Evolutionary conservation across 208 protist genomes (phyloP).

Genomic region (Trypanosoma congolense): DNA sequence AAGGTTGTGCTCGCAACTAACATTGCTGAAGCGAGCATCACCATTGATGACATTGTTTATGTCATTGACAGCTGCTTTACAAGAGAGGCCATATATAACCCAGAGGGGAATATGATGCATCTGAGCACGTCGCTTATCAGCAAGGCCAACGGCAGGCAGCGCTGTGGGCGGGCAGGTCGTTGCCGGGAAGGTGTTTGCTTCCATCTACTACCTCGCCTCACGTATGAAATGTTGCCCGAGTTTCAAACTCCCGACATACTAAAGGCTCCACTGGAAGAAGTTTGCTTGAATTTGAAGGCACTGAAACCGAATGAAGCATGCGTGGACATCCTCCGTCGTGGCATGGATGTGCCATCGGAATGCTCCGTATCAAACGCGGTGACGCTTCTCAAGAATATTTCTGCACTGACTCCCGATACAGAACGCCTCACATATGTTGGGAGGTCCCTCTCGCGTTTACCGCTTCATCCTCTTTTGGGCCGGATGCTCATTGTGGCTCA

Average conservation of each 20-base stretch:
- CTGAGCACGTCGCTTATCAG: slow-evolving; percentile 76
- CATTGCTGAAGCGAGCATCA: slow-evolving; percentile 96
- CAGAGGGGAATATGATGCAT: slow-evolving; percentile 62
- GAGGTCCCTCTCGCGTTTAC: slow-evolving; percentile 71
- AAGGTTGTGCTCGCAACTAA: slow-evolving; percentile 96
- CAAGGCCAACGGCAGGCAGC: slow-evolving; percentile 85
- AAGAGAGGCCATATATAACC: slow-evolving; percentile 89
- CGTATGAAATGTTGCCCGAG: slow-evolving; percentile 84
- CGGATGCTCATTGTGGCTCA: slow-evolving; percentile 89
- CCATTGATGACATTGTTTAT: slow-evolving; percentile 93
- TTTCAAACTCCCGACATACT: slow-evolving; percentile 92
- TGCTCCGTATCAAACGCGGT: slow-evolving; percentile 64
- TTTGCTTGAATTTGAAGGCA: slow-evolving; percentile 87
- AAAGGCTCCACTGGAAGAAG: slow-evolving; percentile 78
- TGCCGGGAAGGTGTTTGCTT: slow-evolving; percentile 80
- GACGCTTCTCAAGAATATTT: slow-evolving; percentile 78
- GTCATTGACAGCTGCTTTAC: slow-evolving; percentile 94
- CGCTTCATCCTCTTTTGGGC: slow-evolving; percentile 82
- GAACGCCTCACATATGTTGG: slow-evolving; percentile 81
- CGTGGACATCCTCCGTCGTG: slow-evolving; percentile 67
- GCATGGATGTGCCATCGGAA: slow-evolving; percentile 59
- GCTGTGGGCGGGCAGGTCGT: slow-evolving; percentile 89
- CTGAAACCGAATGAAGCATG: slow-evolving; percentile 76
- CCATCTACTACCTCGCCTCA: slow-evolving; percentile 61
- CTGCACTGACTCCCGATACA: slow-evolving; percentile 65